phyloP scores from a whole-genome alignment of 805 yeast genomes.

The Teunomyces cretensis region DNA sequence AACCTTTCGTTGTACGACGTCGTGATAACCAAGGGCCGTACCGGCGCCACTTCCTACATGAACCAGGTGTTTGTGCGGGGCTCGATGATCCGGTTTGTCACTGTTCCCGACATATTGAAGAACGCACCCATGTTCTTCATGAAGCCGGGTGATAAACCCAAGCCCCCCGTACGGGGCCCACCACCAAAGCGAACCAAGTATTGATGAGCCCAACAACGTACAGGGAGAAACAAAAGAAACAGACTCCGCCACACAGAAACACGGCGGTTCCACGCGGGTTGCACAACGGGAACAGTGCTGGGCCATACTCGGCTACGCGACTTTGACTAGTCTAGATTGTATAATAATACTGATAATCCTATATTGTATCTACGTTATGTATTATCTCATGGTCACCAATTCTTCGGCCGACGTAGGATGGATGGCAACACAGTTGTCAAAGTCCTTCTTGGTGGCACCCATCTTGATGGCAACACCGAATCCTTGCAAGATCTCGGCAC shows the following conservation, averaged over 20 bases:
- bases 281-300: too few relatives aligned
- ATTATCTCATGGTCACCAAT: conserved; percentile 71
- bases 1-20: conserved; percentile 84
- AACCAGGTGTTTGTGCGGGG: conserved; percentile 91
- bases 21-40: conserved; percentile 61
- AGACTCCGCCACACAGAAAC: too few relatives aligned
- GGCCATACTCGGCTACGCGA: too few relatives aligned
- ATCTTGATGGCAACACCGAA: conserved; percentile 97
- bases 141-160: conserved; percentile 57
- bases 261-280: too few relatives aligned
- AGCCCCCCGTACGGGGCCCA: conserved; percentile 60
- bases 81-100: conserved; percentile 78
- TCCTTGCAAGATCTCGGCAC: conserved; percentile 95
- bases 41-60: conserved; percentile 73
- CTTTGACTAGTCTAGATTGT: too few relatives aligned
- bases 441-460: conserved; percentile 98
- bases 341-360: background rate
- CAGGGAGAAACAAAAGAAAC: too few relatives aligned
- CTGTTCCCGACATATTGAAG: conserved; percentile 82
- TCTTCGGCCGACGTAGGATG: conserved; percentile 99
- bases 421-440: conserved; percentile 94
- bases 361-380: background rate
- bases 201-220: conserved; percentile 7
- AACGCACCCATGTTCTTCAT: conserved; percentile 86
- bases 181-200: conserved; percentile 36